Evolutionary conservation across 176 grass and related monocot genomes (phyloP), one percentile per base, ranked within the genome.

Genomic region (Aechmea fasciata): DNA sequence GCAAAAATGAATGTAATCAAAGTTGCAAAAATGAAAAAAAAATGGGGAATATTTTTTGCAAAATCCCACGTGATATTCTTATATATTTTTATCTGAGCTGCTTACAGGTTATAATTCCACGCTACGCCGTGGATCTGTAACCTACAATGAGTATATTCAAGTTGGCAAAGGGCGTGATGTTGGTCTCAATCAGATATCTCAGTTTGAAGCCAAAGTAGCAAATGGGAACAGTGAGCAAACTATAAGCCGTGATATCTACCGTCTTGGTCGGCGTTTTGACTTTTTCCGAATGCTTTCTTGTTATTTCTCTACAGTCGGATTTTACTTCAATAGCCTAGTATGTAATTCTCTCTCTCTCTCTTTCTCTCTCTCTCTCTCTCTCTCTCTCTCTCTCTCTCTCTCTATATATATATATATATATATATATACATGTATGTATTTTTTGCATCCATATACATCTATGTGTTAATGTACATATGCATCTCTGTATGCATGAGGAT

Each of bases 281-380:
- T 96, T 96, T 76, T 96, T 91, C 79, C 84, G 92, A 69, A 96
- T 96, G 88, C 88, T 96, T 50, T 96, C 92, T 52, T 96, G 92
- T 69, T 96, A 96, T 88, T 91, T 96, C 70, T 91, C 87, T 13
- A 96, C 92, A 69, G 88, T 96, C 67, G 92, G 92, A 24, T 96
- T 96, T 84, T 91, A 96, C 72, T 91, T 96, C 85, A 96, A 91
- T 72, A 96, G 83, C 63, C 83, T 96, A 51, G 92, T 96, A 91
- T 74, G 75, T 51, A 48, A n/a, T 10, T n/a, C 63, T 50, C 75
- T 51, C 51, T 18, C 50, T 67, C 66, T 51, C 72, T 11, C 51
- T 4, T 65, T 13, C 49, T 1, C 63, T 49, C 47, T 11, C n/a
- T 63, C 29, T 33, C 29, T 33, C 29, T 33, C 29, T 33, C 29